Conservation (phyloP, 2,329 filamentous ascomycete genomes). For the Didymella keratinophila region DNA sequence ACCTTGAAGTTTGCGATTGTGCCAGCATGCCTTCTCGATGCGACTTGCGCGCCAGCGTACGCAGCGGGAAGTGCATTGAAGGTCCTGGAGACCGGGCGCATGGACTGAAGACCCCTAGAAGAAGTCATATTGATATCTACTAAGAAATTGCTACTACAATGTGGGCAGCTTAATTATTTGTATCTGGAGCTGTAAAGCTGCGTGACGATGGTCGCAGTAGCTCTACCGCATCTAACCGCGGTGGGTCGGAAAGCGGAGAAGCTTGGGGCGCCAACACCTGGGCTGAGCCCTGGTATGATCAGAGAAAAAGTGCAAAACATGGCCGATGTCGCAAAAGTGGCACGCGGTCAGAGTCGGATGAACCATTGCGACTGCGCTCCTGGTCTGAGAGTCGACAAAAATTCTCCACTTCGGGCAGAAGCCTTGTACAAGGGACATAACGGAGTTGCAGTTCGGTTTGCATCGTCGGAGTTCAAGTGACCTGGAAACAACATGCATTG, state of each 20-base stretch:
- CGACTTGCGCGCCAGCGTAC: conserved; percentile 34
- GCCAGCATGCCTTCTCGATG: conserved; percentile 51
- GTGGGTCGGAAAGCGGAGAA: conserved; percentile 27
- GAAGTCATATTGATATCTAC: conserved; percentile 39
- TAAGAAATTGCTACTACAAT: neutral
- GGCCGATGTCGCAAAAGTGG: conserved; percentile 33
- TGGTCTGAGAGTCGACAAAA: neutral
- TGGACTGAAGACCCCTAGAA: conserved; percentile 42
- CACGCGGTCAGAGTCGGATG: conserved; percentile 32
- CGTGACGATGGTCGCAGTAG: conserved; percentile 25
- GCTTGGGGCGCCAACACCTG: conserved; percentile 12
- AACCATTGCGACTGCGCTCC: conserved; percentile 3
- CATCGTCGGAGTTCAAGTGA: neutral
- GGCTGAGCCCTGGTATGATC: conserved; percentile 15
- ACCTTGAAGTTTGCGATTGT: conserved; percentile 86
- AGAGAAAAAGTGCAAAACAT: conserved; percentile 3
- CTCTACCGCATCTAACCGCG: conserved; percentile 36
- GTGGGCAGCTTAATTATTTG: conserved; percentile 30
- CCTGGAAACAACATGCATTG: conserved; percentile 22
- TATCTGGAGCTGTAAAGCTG: conserved; percentile 31
- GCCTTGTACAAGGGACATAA: neutral
- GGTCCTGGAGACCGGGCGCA: conserved; percentile 40
- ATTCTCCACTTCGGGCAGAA: conserved; percentile 4
- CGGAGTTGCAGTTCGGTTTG: neutral
- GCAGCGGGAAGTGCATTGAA: conserved; percentile 35